Conservation (phyloP, 306 rosid genomes). For the Cucurbita pepo region DNA sequence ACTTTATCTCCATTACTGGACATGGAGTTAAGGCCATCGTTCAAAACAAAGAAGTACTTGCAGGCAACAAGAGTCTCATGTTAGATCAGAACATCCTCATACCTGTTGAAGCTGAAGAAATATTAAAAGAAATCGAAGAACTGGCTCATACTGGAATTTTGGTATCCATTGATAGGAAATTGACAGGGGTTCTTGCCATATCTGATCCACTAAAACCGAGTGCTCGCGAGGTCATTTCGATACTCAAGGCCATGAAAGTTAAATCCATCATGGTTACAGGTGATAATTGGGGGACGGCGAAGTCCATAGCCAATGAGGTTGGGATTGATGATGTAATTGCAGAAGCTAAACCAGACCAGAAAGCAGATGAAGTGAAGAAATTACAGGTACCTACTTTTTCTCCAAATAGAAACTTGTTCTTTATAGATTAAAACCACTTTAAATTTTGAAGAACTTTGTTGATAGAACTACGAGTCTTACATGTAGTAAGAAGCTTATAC, state of each 20-base stretch:
- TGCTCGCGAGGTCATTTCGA: slow-evolving; percentile 51
- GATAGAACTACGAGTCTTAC: background rate
- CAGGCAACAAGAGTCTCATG: slow-evolving; percentile 69
- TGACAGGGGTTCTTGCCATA: slow-evolving; percentile 54
- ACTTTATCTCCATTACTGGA: slow-evolving; percentile 56
- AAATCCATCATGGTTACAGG: slow-evolving; percentile 70
- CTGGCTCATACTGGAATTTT: slow-evolving; percentile 70
- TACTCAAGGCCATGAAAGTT: slow-evolving; percentile 59
- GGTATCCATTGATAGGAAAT: slow-evolving; percentile 36
- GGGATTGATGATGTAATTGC: slow-evolving; percentile 62
- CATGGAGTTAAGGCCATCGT: slow-evolving; percentile 57
- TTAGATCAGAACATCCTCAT: slow-evolving; percentile 24
- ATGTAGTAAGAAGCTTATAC: background rate
- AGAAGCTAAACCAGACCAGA: slow-evolving; percentile 60
- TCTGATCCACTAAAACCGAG: slow-evolving; percentile 75
- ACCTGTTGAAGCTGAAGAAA: slow-evolving; percentile 38
- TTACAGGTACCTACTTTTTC: slow-evolving; percentile 32
- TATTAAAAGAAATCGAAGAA: slow-evolving; percentile 48
- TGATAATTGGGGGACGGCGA: slow-evolving; percentile 86
- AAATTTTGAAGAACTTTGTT: no score
- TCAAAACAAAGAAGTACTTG: slow-evolving; percentile 7
- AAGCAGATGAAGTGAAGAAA: slow-evolving; percentile 46
- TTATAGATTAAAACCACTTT: background rate
- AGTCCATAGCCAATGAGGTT: slow-evolving; percentile 61
- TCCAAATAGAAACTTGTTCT: background rate